A percentile compares a stretch with the other conserved stretches of the same genome.
Conservation (phyloP, 495 filamentous ascomycete species). For the Aspergillus olivimuriae region DNA sequence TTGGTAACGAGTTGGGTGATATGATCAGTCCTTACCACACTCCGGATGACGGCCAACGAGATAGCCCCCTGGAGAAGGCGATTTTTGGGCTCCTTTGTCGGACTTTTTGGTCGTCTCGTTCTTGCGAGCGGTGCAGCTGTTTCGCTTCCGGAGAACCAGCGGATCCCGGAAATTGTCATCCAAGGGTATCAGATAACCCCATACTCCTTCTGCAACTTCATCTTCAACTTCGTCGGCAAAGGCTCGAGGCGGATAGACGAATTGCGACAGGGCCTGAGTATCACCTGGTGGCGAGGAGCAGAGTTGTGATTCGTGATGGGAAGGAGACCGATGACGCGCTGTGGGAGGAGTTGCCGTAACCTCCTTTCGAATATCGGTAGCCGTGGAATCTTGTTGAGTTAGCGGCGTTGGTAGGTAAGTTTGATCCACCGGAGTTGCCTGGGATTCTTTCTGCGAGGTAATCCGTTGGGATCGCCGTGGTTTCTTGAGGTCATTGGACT, state of each 20-base stretch:
- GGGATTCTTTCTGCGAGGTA: slow-evolving; percentile 45
- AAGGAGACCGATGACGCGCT: slow-evolving; percentile 43
- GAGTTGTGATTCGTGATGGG: slow-evolving; percentile 56
- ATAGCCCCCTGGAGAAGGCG: slow-evolving; percentile 71
- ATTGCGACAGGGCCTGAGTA: slow-evolving; percentile 70
- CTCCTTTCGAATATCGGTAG: slow-evolving; percentile 60
- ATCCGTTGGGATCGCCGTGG: slow-evolving; percentile 47
- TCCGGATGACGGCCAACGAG: slow-evolving; percentile 89
- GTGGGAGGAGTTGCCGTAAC: slow-evolving; percentile 66
- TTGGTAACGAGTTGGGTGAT: no score
- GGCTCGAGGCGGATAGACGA: slow-evolving; percentile 64
- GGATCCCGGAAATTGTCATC: slow-evolving; percentile 61
- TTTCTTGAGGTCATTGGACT: slow-evolving; percentile 43
- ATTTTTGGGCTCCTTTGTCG: slow-evolving; percentile 26
- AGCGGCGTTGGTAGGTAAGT: slow-evolving; percentile 77
- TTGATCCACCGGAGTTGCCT: slow-evolving; percentile 55
- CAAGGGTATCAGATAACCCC: slow-evolving; percentile 89
- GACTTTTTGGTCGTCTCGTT: slow-evolving; percentile 39
- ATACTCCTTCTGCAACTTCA: slow-evolving; percentile 76
- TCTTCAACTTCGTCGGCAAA: slow-evolving; percentile 78
- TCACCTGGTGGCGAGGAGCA: slow-evolving; percentile 62
- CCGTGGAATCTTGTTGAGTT: slow-evolving; percentile 60
- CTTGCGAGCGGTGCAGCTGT: slow-evolving; percentile 52
- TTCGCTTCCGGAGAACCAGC: slow-evolving; percentile 65
- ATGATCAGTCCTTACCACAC: slow-evolving; percentile 69